Evolutionary conservation across 805 yeast genomes (phyloP), one percentile per base, ranked within the genome.

Genomic region (Cyberlindnera xylosilytica): DNA sequence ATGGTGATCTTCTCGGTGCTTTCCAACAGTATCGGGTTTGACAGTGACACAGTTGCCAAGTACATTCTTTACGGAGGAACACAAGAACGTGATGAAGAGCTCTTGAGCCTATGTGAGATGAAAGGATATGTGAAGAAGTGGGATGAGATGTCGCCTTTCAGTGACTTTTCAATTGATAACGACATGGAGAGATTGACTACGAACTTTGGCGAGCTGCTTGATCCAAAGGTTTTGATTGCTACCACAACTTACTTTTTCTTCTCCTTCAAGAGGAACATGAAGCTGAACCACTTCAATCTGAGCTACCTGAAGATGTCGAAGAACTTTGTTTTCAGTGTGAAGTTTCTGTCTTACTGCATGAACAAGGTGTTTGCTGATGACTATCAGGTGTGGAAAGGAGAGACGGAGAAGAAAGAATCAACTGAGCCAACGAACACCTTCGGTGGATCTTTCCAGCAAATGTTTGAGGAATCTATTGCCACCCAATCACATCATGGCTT

Each of bases 361-460:
- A 42, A 42, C 30, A 23, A 15, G 13, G 20, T 24, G 7, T 26
- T 38, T 20, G 46, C 34, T 5, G 39, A 34, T 12, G 46, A 42
- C n/a, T 42, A 42, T 34, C 4, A 9, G 16, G 39, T 30, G 6
- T 42, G 42, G 42, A 27, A 20, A 17, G 12, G 10, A 20, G 20
- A 10, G 20, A 10, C 34, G 36, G 11, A 20, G 45, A 18, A n/a
- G n/a, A n/a, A n/a, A n/a, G n/a, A n/a, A n/a, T n/a, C n/a, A n/a
- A n/a, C n/a, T n/a, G n/a, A n/a, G n/a, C n/a, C n/a, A n/a, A n/a
- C n/a, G n/a, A n/a, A n/a, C n/a, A n/a, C n/a, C 11, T 43, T 43
- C 34, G 43, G 43, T 13, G 43, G 43, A 2, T 43, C 46, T 4
- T 43, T 43, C 41, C 38, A 43, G 20, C 43, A 43, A 16, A 24